These are phyloP conservation scores for Russula sp. DNA, from an alignment of 768 basidiomycete genomes.

Conservation along the genomic window DNA sequence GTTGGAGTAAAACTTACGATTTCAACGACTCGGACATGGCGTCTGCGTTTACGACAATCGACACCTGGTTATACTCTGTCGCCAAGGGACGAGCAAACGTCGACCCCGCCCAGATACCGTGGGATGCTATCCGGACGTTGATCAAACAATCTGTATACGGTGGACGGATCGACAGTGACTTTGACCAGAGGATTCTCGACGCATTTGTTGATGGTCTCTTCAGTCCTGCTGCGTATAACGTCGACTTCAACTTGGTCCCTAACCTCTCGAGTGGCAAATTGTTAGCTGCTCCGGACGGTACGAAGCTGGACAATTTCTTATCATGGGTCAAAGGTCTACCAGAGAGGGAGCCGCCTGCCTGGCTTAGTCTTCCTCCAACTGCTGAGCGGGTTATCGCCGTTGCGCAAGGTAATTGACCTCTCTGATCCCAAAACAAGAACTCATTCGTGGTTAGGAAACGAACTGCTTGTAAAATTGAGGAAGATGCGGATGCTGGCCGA, in stretches of 20 bases:
- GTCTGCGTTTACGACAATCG: conserved; percentile 88
- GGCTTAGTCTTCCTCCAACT: conserved; percentile 89
- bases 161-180: conserved; percentile 90
- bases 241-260: conserved; percentile 87
- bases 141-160: conserved; percentile 97
- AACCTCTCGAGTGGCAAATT: conserved; percentile 53
- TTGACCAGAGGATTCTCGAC: conserved; percentile 89
- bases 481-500: conserved; percentile 90
- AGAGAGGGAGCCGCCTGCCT: conserved; percentile 90
- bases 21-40: conserved; percentile 99
- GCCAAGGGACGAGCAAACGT: conserved; percentile 90
- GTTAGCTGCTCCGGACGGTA: conserved; percentile 83
- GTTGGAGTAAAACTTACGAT: conserved; percentile 96
- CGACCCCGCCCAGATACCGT: conserved; percentile 88
- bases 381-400: conserved; percentile 91
- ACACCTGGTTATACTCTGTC: conserved; percentile 76
- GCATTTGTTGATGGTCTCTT: conserved; percentile 91
- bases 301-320: conserved; percentile 86
- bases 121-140: conserved; percentile 90
- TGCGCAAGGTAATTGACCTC: conserved; percentile 65
- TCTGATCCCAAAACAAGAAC: not conserved
- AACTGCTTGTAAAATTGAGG: conserved; percentile 79
- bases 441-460: conserved; percentile 54
- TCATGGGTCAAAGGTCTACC: conserved; percentile 87
- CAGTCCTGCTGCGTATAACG: conserved; percentile 84